Evolutionary conservation across 1,284 basidiomycete genomes (phyloP), one percentile per base, ranked within the genome.

Genomic region (Hemileia vastatrix): DNA sequence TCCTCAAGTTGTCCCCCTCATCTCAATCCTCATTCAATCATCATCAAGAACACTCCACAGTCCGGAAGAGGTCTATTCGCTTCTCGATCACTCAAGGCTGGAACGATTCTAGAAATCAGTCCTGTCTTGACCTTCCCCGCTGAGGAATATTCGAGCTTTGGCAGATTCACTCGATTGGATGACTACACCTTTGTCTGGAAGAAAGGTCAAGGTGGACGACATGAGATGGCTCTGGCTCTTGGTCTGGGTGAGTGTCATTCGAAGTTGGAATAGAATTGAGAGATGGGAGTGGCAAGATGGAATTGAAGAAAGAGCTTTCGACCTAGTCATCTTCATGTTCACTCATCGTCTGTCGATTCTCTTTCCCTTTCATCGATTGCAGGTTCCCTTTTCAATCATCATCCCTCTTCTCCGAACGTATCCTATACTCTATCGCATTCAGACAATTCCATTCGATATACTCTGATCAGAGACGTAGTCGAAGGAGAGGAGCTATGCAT

Each of bases 171-270:
- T 0, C 77, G 87, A 0, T 77, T 94, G 13, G 87, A 92, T 67
- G 84, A 86, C 54, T 93, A 93, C 73, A 85, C 88, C 0, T 93
- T 93, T 72, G 85, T 83, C 48, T 95, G 90, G 87, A n/a, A n/a
- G n/a, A n/a, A n/a, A n/a, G n/a, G n/a, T n/a, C 77, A 68, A 50
- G 65, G 79, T 52, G 82, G 83, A 66, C 70, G 71, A 6, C 86
- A 86, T 0, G 82, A 83, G 1, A 90, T 90, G 87, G 92, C 88
- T 0, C 80, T 97, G 1, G 87, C 88, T 0, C 76, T 94, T 0
- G 92, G 92, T 1, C 79, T 94, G 27, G 91, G 90, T 90, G 71
- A 67, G 80, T 75, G 2, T 15, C 19, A 56, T 48, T 18, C 11
- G 18, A 43, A 9, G 19, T 54, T 45, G 45, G n/a, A n/a, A n/a